phyloP scores from a whole-genome alignment of 108 stramenopile genomes.

The Epipyxis sp. region DNA sequence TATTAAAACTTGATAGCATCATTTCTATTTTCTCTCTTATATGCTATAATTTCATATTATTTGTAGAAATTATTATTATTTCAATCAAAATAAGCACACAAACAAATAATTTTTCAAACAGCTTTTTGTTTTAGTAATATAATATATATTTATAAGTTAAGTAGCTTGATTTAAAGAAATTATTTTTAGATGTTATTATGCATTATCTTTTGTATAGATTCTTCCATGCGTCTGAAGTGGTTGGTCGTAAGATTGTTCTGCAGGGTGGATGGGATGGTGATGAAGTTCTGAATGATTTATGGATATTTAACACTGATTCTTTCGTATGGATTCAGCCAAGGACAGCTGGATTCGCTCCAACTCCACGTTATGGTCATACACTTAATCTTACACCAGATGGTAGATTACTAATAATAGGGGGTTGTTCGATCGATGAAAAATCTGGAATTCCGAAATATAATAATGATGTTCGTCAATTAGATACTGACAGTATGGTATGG shows the following conservation, averaged over 20 bases:
- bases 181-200: background rate
- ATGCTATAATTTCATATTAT: no score
- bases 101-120: background rate
- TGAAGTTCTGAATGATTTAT: slow-evolving; percentile 55
- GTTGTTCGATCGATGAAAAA: slow-evolving; percentile 36
- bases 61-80: no score
- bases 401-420: slow-evolving; percentile 57
- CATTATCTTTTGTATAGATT: slow-evolving; percentile 38
- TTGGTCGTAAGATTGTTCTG: slow-evolving; percentile 63
- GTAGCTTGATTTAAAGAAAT: no score
- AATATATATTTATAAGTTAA: background rate
- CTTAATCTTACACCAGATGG: slow-evolving; percentile 53
- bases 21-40: no score
- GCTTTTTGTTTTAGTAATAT: background rate
- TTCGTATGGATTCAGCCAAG: slow-evolving; percentile 55
- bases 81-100: no score
- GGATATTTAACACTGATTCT: slow-evolving; percentile 65
- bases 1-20: no score
- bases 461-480: slow-evolving; percentile 51
- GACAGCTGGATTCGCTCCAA: slow-evolving; percentile 49
- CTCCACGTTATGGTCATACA: slow-evolving; percentile 52
- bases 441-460: slow-evolving; percentile 48
- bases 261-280: slow-evolving; percentile 67
- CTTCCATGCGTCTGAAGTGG: slow-evolving; percentile 52
- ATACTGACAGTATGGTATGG: slow-evolving; percentile 61